Evolutionary conservation across 192 early-diverging fungal species (phyloP).

Genomic region (Geranomyces variabilis): DNA sequence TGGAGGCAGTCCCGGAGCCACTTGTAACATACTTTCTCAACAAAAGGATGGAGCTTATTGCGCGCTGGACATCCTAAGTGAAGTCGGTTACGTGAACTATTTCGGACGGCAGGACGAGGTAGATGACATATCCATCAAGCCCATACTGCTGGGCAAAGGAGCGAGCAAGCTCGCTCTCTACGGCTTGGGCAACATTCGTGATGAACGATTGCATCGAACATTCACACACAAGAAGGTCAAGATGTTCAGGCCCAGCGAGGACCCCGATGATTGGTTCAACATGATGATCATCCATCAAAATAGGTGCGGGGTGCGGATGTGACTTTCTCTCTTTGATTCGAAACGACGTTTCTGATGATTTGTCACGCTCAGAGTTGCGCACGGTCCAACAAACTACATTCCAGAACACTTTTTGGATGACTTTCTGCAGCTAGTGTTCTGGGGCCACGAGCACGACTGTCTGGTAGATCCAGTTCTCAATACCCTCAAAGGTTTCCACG

Average conservation of each 20-base stretch:
- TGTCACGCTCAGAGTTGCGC: constrained; percentile 58
- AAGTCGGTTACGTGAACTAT: constrained; percentile 87
- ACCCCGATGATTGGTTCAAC: constrained; percentile 82
- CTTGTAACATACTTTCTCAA: not conserved
- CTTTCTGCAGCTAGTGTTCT: constrained; percentile 84
- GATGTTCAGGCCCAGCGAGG: constrained; percentile 71
- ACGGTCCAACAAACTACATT: constrained; percentile 83
- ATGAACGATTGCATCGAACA: constrained; percentile 82
- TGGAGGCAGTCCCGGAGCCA: not conserved
- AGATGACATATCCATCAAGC: constrained; percentile 78
- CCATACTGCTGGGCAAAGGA: constrained; percentile 83
- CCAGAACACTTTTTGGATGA: constrained; percentile 82
- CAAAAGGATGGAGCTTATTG: constrained; percentile 78
- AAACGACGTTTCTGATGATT: not conserved
- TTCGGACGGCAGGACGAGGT: constrained; percentile 78
- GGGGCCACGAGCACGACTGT: constrained; percentile 99
- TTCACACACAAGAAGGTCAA: constrained; percentile 73
- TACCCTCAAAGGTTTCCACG: constrained; percentile 66
- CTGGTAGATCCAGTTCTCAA: constrained; percentile 74
- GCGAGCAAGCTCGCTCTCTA: constrained; percentile 76
- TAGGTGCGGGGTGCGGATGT: constrained; percentile 44
- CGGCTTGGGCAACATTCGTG: constrained; percentile 91
- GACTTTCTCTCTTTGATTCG: not conserved
- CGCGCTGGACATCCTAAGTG: constrained; percentile 80
- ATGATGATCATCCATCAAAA: constrained; percentile 94